These are phyloP conservation scores for Claviceps capensis DNA, from an alignment of 2,329 filamentous ascomycete genomes.

Conservation along the genomic window DNA sequence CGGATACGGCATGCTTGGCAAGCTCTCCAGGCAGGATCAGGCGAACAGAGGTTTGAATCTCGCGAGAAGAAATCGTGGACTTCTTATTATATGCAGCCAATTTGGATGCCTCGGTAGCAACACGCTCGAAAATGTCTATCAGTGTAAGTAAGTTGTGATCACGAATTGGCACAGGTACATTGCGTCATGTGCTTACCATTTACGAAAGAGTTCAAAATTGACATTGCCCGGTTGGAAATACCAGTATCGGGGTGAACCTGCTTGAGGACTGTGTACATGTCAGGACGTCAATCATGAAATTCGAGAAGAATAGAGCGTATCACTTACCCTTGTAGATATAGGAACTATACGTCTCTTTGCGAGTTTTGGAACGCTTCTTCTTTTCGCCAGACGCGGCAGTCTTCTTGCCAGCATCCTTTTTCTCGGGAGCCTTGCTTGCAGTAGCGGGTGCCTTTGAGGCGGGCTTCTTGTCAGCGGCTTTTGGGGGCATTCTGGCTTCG, in stretches of 20 bases:
- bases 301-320: conserved; percentile 11
- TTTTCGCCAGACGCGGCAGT: conserved; percentile 91
- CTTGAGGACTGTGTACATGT: conserved; percentile 67
- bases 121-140: conserved; percentile 94
- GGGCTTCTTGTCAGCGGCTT: conserved; percentile 97
- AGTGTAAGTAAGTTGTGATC: too few species aligned
- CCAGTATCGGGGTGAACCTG: conserved; percentile 99
- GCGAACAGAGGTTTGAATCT: conserved; percentile 98
- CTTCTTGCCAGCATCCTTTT: conserved; percentile 99
- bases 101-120: conserved; percentile 97
- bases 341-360: conserved; percentile 99
- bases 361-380: conserved; percentile 99
- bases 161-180: too few species aligned
- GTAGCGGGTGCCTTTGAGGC: conserved; percentile 87
- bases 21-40: conserved; percentile 97
- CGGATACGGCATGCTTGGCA: conserved; percentile 98
- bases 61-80: conserved; percentile 97
- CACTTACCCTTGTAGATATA: conserved; percentile 97
- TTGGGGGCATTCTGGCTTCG: conserved; percentile 75
- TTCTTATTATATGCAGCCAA: conserved; percentile 99
- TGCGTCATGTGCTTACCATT: conserved; percentile 52
- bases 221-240: conserved; percentile 99
- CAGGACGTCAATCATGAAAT: neutral
- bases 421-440: conserved; percentile 61
- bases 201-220: conserved; percentile 98